These are phyloP conservation scores for Alternaria conjuncta DNA, from an alignment of 2,329 filamentous ascomycete genomes.

Conservation along the genomic window DNA sequence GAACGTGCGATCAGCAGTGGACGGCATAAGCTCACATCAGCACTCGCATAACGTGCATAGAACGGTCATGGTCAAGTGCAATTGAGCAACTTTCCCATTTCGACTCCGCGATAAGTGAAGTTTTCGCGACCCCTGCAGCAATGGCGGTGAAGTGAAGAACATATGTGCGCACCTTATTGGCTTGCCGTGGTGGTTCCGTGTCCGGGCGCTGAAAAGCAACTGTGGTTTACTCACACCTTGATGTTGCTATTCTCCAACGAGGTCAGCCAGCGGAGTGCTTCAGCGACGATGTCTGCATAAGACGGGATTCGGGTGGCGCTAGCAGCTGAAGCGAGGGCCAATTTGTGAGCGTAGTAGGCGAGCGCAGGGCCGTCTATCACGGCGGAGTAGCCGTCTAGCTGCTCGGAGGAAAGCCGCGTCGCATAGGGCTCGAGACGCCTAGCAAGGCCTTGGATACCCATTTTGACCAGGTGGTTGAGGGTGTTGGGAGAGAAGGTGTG, in stretches of 20 bases:
- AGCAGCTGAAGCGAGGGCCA: constrained; percentile 51
- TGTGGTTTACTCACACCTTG: constrained; percentile 62
- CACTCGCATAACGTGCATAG: constrained; percentile 12
- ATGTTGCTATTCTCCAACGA: constrained; percentile 63
- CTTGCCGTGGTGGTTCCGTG: not conserved
- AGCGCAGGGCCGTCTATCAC: constrained; percentile 80
- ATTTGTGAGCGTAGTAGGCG: constrained; percentile 71
- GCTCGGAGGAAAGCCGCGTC: constrained; percentile 25
- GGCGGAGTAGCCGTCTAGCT: constrained; percentile 35
- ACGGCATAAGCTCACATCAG: constrained; percentile 18
- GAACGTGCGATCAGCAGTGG: constrained; percentile 24
- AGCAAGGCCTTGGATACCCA: constrained; percentile 46
- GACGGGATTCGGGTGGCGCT: constrained; percentile 33
- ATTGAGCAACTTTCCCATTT: constrained; percentile 1
- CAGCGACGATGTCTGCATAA: constrained; percentile 67
- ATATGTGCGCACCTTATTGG: constrained; percentile 24
- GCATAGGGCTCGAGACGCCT: constrained; percentile 41
- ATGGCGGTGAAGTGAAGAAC: constrained; percentile 10
- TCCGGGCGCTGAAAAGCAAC: constrained; percentile 17
- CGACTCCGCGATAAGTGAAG: not conserved
- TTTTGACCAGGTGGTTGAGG: constrained; percentile 17
- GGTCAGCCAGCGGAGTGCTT: constrained; percentile 65
- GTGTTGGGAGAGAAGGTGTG: not conserved
- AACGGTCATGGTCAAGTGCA: constrained; percentile 21
- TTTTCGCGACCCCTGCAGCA: constrained; percentile 5